A percentile compares a stretch with the other conserved stretches of the same genome.
These are phyloP conservation scores for Fusarium humuli DNA, from an alignment of 2,329 filamentous ascomycete species.

Conservation along the genomic window DNA sequence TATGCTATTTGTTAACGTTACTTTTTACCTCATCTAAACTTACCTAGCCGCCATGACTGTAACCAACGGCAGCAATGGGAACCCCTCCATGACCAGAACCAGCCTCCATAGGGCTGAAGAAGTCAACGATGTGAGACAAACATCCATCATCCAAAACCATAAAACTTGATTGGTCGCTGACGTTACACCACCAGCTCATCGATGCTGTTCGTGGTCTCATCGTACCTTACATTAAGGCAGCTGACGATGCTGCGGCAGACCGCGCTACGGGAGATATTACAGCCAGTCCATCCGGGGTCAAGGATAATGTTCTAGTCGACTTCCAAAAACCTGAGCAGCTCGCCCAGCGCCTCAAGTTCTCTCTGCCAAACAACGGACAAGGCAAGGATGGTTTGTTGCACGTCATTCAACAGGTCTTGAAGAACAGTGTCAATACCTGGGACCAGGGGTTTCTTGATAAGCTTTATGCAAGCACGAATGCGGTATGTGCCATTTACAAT, in stretches of 20 bases:
- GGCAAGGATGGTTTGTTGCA: constrained; percentile 81
- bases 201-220: constrained; percentile 74
- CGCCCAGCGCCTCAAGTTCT: constrained; percentile 65
- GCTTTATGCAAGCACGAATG: constrained; percentile 89
- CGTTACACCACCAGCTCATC: constrained; percentile 66
- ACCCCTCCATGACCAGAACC: constrained; percentile 36
- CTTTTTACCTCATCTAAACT: neutral
- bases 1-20: neutral
- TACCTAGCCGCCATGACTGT: constrained; percentile 44
- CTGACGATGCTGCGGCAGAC: constrained; percentile 70
- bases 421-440: constrained; percentile 98
- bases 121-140: constrained; percentile 48
- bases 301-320: constrained; percentile 72
- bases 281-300: constrained; percentile 52
- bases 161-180: constrained; percentile 38
- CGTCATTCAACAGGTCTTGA: constrained; percentile 76
- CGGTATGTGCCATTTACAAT: constrained; percentile 60
- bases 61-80: constrained; percentile 40
- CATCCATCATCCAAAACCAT: neutral
- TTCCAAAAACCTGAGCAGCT: constrained; percentile 69
- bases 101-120: constrained; percentile 50
- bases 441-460: constrained; percentile 97
- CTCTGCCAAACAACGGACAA: constrained; percentile 68
- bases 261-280: constrained; percentile 64
- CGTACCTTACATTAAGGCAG: constrained; percentile 76